These are phyloP conservation scores for Letharia columbiana DNA, from an alignment of 495 filamentous ascomycete species.

Conservation along the genomic window DNA sequence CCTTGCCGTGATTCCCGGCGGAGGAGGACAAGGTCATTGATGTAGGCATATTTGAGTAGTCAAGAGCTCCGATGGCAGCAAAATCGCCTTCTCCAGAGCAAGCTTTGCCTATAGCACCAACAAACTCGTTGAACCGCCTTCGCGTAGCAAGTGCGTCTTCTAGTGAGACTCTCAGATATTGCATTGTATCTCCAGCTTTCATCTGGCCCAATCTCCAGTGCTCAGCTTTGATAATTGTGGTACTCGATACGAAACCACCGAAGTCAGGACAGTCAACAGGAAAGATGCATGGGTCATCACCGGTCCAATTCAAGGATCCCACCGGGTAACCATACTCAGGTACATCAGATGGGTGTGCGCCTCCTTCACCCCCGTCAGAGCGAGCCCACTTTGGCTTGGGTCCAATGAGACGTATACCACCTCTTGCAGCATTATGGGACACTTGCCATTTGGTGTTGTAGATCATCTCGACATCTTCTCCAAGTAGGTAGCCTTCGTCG, in stretches of 20 bases:
- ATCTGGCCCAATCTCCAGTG: slow-evolving; percentile 54
- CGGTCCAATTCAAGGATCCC: slow-evolving; percentile 49
- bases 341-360: slow-evolving; percentile 50
- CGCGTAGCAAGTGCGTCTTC: slow-evolving; percentile 37
- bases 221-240: slow-evolving; percentile 46
- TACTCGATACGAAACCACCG: slow-evolving; percentile 49
- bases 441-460: slow-evolving; percentile 49
- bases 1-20: slow-evolving; percentile 26
- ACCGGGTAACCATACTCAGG: slow-evolving; percentile 52
- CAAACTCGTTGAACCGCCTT: slow-evolving; percentile 31
- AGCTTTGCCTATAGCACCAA: slow-evolving; percentile 30
- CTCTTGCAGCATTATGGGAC: slow-evolving; percentile 50
- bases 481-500: slow-evolving; percentile 44
- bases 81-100: slow-evolving; percentile 20
- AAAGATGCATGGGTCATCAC: slow-evolving; percentile 51
- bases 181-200: slow-evolving; percentile 48
- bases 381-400: slow-evolving; percentile 49
- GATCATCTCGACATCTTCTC: slow-evolving; percentile 46
- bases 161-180: slow-evolving; percentile 38
- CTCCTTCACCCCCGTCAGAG: slow-evolving; percentile 50
- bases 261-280: slow-evolving; percentile 50
- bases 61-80: slow-evolving; percentile 26
- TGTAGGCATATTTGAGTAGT: slow-evolving; percentile 15
- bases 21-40: slow-evolving; percentile 10
- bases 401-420: slow-evolving; percentile 49